Evolutionary conservation across 2,329 filamentous ascomycete species (phyloP).

Genomic region (Verticillium longisporum): DNA sequence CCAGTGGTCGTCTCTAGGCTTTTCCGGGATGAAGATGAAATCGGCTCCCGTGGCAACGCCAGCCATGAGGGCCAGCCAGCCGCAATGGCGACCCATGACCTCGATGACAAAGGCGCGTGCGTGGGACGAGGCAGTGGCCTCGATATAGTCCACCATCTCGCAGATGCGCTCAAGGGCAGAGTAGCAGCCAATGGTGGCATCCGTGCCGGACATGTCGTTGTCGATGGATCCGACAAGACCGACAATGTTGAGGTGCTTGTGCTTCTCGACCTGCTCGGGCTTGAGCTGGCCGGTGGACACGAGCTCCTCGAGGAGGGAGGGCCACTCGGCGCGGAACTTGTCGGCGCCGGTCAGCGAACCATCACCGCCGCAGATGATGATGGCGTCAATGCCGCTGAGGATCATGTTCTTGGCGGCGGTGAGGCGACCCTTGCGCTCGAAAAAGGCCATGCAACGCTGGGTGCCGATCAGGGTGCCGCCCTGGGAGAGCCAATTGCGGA

Average conservation of each 20-base stretch:
- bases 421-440: constrained; percentile 77
- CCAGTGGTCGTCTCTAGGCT: constrained; percentile 83
- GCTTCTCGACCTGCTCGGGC: constrained; percentile 63
- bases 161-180: constrained; percentile 90
- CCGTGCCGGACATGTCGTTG: constrained; percentile 95
- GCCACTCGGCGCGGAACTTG: constrained; percentile 89
- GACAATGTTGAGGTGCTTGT: constrained; percentile 88
- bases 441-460: constrained; percentile 87
- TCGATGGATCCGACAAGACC: constrained; percentile 96
- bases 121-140: constrained; percentile 90
- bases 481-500: constrained; percentile 88
- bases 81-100: constrained; percentile 97
- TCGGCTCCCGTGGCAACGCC: constrained; percentile 93
- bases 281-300: constrained; percentile 67
- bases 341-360: constrained; percentile 94
- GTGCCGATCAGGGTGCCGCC: constrained; percentile 96
- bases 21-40: constrained; percentile 95
- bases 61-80: constrained; percentile 94
- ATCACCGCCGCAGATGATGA: constrained; percentile 96
- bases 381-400: constrained; percentile 82
- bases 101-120: constrained; percentile 96
- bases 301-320: constrained; percentile 77
- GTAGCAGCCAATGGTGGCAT: constrained; percentile 96
- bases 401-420: constrained; percentile 92
- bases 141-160: constrained; percentile 93